Conservation (phyloP, 495 filamentous ascomycete genomes). For the Podospora didyma region DNA sequence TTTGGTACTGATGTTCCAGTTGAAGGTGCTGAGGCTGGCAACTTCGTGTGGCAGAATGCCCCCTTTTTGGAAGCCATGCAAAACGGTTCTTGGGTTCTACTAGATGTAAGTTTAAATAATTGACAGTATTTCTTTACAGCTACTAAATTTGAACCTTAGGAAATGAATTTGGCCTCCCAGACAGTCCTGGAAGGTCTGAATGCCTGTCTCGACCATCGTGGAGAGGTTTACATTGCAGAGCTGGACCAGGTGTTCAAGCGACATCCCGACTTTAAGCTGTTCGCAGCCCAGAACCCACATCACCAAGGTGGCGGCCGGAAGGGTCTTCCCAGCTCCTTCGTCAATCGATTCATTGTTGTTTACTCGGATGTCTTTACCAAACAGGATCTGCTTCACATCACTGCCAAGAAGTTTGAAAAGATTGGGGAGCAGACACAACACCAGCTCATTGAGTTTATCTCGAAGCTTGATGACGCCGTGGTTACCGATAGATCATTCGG, state of each 20-base stretch:
- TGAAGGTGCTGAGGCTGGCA: slow-evolving; percentile 79
- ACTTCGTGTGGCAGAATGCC: slow-evolving; percentile 92
- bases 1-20: slow-evolving; percentile 97
- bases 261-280: slow-evolving; percentile 84
- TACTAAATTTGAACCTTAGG: slow-evolving; percentile 26
- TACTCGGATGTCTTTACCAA: slow-evolving; percentile 86
- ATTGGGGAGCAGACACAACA: slow-evolving; percentile 52
- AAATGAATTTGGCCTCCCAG: slow-evolving; percentile 98
- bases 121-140: slow-evolving; percentile 1
- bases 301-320: slow-evolving; percentile 95
- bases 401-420: slow-evolving; percentile 65
- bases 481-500: slow-evolving; percentile 63
- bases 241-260: slow-evolving; percentile 88
- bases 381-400: slow-evolving; percentile 78
- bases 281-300: slow-evolving; percentile 97
- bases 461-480: slow-evolving; percentile 66
- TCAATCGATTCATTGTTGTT: slow-evolving; percentile 96
- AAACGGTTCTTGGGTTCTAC: slow-evolving; percentile 86
- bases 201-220: slow-evolving; percentile 94
- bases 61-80: slow-evolving; percentile 97
- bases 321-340: slow-evolving; percentile 90
- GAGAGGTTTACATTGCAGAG: slow-evolving; percentile 92
- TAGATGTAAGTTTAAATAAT: slow-evolving; percentile 49
- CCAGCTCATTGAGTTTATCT: slow-evolving; percentile 76
- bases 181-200: slow-evolving; percentile 96